These are phyloP conservation scores for Tetragonia tetragonoides DNA, from an alignment of 148 eudicot genomes.

Conservation along the genomic window DNA sequence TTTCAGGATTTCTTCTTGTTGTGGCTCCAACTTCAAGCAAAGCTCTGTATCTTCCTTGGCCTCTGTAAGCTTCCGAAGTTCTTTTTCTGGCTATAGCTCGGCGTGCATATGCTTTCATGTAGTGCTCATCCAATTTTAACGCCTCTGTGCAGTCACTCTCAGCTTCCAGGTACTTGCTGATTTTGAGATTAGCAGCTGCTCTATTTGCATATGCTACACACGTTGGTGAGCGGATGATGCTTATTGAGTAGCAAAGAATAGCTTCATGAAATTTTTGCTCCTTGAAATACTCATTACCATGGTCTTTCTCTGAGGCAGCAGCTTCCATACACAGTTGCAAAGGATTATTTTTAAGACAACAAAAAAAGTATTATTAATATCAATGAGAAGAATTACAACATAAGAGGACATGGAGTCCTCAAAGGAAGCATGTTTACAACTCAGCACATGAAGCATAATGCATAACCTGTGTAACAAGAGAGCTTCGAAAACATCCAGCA, in stretches of 20 bases:
- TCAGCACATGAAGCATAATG: too few relatives aligned
- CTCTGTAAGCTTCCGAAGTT: not conserved
- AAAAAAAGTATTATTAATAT: too few relatives aligned
- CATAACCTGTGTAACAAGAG: too few relatives aligned
- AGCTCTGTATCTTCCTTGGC: slow-evolving; percentile 1
- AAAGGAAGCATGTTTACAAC: too few relatives aligned
- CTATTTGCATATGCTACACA: slow-evolving; percentile 4
- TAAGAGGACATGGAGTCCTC: too few relatives aligned
- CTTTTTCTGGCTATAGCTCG: slow-evolving; percentile 5
- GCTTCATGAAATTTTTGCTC: not conserved
- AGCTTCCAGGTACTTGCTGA: not conserved
- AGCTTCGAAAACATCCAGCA: too few relatives aligned
- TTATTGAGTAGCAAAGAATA: not conserved
- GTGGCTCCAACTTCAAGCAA: slow-evolving; percentile 3
- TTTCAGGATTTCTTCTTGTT: not conserved
- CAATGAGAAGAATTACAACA: too few relatives aligned
- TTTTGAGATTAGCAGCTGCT: slow-evolving; percentile 6
- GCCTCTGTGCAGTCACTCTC: slow-evolving; percentile 7
- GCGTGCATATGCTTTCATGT: slow-evolving; percentile 8
- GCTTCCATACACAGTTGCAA: not conserved
- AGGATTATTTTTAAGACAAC: too few relatives aligned
- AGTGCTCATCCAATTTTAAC: not conserved
- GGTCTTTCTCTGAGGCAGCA: not conserved
- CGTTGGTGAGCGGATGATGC: not conserved
- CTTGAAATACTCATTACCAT: slow-evolving; percentile 7